Conservation (phyloP, 305 asterid genomes). For the Fraxinus floribunda region DNA sequence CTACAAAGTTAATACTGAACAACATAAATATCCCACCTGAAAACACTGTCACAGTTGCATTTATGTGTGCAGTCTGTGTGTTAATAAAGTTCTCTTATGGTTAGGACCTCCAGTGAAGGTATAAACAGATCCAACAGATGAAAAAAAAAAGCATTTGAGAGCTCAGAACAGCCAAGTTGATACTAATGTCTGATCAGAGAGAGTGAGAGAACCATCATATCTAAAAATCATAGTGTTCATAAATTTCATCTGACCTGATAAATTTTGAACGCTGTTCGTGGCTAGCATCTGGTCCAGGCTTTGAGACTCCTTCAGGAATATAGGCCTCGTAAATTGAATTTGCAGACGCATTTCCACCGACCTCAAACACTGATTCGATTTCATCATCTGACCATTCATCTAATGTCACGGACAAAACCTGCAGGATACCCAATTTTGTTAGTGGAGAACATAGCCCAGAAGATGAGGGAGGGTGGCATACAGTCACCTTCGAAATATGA, state of each 20-base stretch:
- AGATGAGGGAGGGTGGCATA: neutral
- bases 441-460: neutral
- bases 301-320: slow-evolving; percentile 73
- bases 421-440: slow-evolving; percentile 17
- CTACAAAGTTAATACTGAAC: slow-evolving; percentile 34
- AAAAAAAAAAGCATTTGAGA: slow-evolving; percentile 3
- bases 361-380: slow-evolving; percentile 82
- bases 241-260: slow-evolving; percentile 53
- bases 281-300: slow-evolving; percentile 79
- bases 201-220: neutral
- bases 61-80: neutral
- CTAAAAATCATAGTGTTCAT: neutral
- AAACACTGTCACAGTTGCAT: neutral
- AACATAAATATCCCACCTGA: neutral
- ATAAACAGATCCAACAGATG: neutral
- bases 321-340: slow-evolving; percentile 97
- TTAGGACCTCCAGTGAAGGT: neutral
- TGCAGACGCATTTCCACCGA: slow-evolving; percentile 91
- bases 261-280: slow-evolving; percentile 73
- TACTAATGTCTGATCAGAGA: neutral
- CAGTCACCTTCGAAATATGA: slow-evolving; percentile 80
- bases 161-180: neutral
- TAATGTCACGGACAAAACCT: slow-evolving; percentile 93
- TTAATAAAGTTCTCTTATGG: neutral
- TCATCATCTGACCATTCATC: slow-evolving; percentile 97